Evolutionary conservation across 352 stramenopile species (phyloP), one percentile per base, ranked within the genome.

Genomic region (Nothophytophthora sp.): DNA sequence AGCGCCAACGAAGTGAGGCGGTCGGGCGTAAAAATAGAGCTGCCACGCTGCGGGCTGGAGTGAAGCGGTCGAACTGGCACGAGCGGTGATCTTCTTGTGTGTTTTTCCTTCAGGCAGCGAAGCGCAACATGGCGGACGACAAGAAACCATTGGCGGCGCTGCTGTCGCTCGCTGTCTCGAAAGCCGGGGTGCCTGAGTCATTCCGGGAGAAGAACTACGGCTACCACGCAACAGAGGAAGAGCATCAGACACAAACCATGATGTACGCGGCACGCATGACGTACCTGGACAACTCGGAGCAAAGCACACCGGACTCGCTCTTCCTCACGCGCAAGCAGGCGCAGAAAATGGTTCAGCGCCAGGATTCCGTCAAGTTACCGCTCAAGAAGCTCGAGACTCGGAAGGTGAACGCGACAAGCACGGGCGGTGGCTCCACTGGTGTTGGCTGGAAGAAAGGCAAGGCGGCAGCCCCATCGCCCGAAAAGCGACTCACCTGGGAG

Each of bases 181-280:
- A 59, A 48, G 41, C 36, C 36, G 53, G 30, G 9, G 16, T 35
- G 4, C 40, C 40, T 1, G 41, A 20, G 2, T 57, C 55, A 22
- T 57, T 53, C 11, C 39, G 23, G 23, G 43, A 60, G 4, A 50
- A 63, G 29, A 16, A 41, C 12, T 38, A 64, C 13, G 30, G 20
- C 4, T 24, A 55, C 11, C 51, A 41, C 22, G 50, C 59, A 37
- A 55, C 29, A 20, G 28, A 68, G 20, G 76, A 86, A 36, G 69
- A 84, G 22, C 73, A 87, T 43, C 63, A 71, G 23, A 79, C 71
- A 6, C 68, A 84, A 15, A 79, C 66, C 11, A 84, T 93, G 63
- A 86, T 93, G 80, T 90, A 90, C 49, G 77, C 77, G 16, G 76
- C 76, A 6, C 82, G 82, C 20, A 90, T 90, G 79, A 87, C 70